Base-by-base conservation (phyloP, 164 flowering plant species). In the Vitis riparia region DNA sequence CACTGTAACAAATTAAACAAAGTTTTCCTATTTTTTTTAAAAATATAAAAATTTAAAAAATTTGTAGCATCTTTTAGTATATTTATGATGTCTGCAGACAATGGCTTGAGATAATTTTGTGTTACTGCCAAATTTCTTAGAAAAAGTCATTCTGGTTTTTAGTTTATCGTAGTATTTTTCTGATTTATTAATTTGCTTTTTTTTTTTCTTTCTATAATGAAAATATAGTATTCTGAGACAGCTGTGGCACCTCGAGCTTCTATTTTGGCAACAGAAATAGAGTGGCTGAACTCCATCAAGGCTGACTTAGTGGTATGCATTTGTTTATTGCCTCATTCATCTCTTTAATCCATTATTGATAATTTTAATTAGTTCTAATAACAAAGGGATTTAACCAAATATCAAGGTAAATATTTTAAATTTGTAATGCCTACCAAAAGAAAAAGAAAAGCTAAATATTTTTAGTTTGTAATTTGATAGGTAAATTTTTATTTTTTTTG, bases 231-330 rank as follows among this genome's bases (percentile, higher is more conserved):
- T 74, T 82, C 84, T 0, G 88, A 95, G 83, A 91, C 97, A 44
- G 99, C 99, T 64, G 98, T 95, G 15, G 83, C 67, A 55, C 99
- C 98, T 55, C 92, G 99, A 51, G 89, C 70, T 50, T 82, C 94
- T 51, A 95, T 95, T 75, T 81, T 95, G 82, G 86, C 80, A 10
- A 78, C 92, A 30, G 99, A 95, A 81, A 84, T 85, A 7, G 89
- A 91, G 82, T 95, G 99, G 99, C 83, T 95, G 75, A 85, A 85
- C 71, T 88, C 92, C 71, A 88, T 95, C 84, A 89, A 90, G 74
- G 98, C 99, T 64, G 99, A 95, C 76, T 80, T 95, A 76, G 99
- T 95, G 96, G 99, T 95, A 91, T 55, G 48, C 63, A 8, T 14
- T 13, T 66, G 16, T 15, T 67, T 63, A 53, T 58, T 48, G 44